Evolutionary conservation across 2,329 filamentous ascomycete genomes (phyloP).

Genomic region (Aspergillus caelatus): DNA sequence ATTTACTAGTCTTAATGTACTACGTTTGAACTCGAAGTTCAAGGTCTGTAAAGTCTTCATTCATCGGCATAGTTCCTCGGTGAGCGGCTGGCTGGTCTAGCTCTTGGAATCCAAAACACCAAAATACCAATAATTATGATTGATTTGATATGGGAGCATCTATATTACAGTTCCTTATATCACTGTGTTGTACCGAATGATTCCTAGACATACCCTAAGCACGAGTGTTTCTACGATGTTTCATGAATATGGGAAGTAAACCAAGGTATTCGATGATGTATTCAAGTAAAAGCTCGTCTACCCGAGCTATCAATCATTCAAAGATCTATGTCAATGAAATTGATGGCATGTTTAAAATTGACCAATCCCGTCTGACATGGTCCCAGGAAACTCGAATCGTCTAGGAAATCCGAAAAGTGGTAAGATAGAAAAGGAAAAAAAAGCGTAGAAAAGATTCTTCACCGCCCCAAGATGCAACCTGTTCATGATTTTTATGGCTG

Average conservation of each 20-base stretch:
- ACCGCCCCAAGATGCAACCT: not conserved
- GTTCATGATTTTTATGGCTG: constrained; percentile 3
- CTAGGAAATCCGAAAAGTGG: not conserved
- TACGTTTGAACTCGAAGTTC: not conserved
- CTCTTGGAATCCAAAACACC: too few species aligned
- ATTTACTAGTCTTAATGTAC: not conserved
- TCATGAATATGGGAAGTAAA: not conserved
- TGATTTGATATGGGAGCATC: too few species aligned
- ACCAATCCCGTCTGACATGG: not conserved
- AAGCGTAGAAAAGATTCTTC: not conserved
- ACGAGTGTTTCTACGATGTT: not conserved
- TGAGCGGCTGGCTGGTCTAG: too few species aligned
- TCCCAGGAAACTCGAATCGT: not conserved
- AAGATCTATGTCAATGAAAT: not conserved
- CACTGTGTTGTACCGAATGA: too few species aligned
- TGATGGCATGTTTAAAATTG: not conserved
- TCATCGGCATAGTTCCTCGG: too few species aligned
- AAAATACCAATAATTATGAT: too few species aligned
- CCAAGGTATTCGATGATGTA: not conserved
- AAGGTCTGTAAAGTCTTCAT: too few species aligned
- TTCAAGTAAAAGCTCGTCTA: not conserved
- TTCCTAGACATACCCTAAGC: too few species aligned
- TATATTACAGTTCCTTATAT: too few species aligned
- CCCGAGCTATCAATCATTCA: not conserved
- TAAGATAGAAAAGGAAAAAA: not conserved